phyloP scores from a whole-genome alignment of 768 basidiomycete species.

The Tulasnella sp. region DNA sequence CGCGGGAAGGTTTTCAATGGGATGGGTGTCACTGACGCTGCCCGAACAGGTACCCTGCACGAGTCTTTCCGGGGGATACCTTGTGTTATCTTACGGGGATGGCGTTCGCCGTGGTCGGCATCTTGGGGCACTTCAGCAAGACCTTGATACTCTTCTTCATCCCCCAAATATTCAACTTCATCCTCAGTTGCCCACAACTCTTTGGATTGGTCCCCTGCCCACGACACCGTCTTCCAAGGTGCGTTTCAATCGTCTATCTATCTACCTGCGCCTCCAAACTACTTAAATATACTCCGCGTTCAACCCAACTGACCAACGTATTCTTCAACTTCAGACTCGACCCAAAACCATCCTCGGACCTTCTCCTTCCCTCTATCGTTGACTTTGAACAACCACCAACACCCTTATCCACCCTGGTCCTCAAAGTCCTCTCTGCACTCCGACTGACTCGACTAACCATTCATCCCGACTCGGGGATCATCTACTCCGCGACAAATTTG shows the following conservation, averaged over 20 bases:
- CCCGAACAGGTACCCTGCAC: conserved; percentile 77
- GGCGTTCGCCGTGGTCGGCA: conserved; percentile 96
- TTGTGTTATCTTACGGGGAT: conserved; percentile 96
- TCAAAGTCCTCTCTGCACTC: conserved; percentile 50
- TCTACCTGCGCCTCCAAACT: not conserved
- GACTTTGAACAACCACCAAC: conserved; percentile 51
- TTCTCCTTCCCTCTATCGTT: conserved; percentile 59
- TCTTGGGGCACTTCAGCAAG: conserved; percentile 95
- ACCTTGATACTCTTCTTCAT: conserved; percentile 93
- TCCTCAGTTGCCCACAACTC: conserved; percentile 87
- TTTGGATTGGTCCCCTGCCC: conserved; percentile 93
- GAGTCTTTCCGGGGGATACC: conserved; percentile 92
- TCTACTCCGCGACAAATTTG: conserved; percentile 72
- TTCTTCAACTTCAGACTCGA: conserved; percentile 48
- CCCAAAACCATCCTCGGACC: conserved; percentile 40
- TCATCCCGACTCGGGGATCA: conserved; percentile 39
- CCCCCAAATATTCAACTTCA: conserved; percentile 96
- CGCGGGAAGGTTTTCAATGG: not conserved
- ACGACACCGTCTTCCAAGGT: conserved; percentile 87
- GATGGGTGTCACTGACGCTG: not conserved
- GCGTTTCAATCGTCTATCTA: conserved; percentile 22
- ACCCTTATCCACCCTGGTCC: conserved; percentile 39
- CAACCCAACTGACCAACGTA: not conserved
- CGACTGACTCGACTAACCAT: conserved; percentile 56
- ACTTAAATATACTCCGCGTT: not conserved